Evolutionary conservation across 768 basidiomycete species (phyloP), one percentile per base, ranked within the genome.

Genomic region (Leccinum uliginosum): DNA sequence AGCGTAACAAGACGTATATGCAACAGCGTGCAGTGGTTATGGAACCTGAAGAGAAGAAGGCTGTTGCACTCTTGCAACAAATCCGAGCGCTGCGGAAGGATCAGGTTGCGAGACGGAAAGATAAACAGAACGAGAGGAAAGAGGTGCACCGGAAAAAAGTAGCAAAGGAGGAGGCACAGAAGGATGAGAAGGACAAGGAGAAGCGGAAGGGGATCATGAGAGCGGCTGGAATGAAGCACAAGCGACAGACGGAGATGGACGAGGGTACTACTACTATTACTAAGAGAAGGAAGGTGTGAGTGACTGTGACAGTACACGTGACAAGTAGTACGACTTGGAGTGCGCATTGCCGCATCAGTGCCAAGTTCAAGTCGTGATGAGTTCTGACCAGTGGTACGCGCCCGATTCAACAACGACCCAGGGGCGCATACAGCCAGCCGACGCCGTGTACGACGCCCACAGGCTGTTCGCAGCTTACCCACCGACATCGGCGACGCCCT

Each of bases 11-110:
- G 69, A 93, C 94, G n/a, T 97, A 98, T 73, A 73, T 98, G 68
- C 92, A 94, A 73, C 92, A 91, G 72, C 86, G 97, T 12, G 94
- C 96, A 1, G 94, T 98, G 24, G 86, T 99, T 46, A 82, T 98
- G 80, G 91, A 96, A 67, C 91, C 92, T 1, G 93, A 96, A 69
- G 97, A 98, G 78, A 93, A 89, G 79, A 89, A 85, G 69, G 95
- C 97, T 0, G 75, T 98, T 19, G 87, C 91, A 38, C 74, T 98
- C 38, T 69, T 99, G 69, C 96, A 98, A 71, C 95, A 98, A 77
- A 93, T 98, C 60, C 84, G 89, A 49, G 91, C 94, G 6, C 72
- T 99, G 64, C 76, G 92, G 57, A 98, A 94, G 73, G 94, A 95
- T 66, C 91, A 96, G 74, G 80, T 92, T 2, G 75, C 70, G 44